Base-by-base conservation (phyloP, 2,329 filamentous ascomycete species). In the Cladosporium sp. region DNA sequence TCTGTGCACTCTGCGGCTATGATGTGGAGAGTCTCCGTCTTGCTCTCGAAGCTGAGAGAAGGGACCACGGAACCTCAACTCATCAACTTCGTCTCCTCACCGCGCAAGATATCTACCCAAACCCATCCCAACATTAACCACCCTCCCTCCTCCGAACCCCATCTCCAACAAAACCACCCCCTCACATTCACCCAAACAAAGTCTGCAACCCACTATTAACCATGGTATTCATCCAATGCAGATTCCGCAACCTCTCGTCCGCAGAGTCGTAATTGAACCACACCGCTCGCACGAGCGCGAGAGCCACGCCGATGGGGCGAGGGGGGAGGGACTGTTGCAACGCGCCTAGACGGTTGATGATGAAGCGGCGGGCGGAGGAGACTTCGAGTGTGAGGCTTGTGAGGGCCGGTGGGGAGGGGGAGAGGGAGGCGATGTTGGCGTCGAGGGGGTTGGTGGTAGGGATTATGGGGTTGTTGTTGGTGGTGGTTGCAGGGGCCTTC, bases 191-290 rank as follows among this genome's bases (percentile, higher is more conserved):
- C 32, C 50, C 50, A 18, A 52, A 49, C 19, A 52, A 38, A 2
- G 50, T 52, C 32, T 30, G 32, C 13, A 48, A n/a, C 13, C 43
- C 43, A 25, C 39, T 52, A 12, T 35, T 38, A 12, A 43, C 25
- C 50, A 52, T 49, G 5, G 43, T 47, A 9, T 43, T 27, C 38
- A 47, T 52, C 50, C 50, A 52, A 29, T 52, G 50, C 30, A 18
- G 15, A 3, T 11, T n/a, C 6, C 22, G 43, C 15, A 50, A 16
- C 2, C 13, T 32, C 38, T 30, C 43, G 18, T 41, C 38, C 3
- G 43, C 38, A 19, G 38, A 36, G 19, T 52, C 50, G 25, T 52
- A 43, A 12, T 52, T 45, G 22, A 32, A 39, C 43, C 50, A 52
- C 4, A 52, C 39, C 8, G 50, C 50, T n/a, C 43, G 30, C 3